Evolutionary conservation across 2,329 filamentous ascomycete genomes (phyloP).

Genomic region (Fusarium tricinctum): DNA sequence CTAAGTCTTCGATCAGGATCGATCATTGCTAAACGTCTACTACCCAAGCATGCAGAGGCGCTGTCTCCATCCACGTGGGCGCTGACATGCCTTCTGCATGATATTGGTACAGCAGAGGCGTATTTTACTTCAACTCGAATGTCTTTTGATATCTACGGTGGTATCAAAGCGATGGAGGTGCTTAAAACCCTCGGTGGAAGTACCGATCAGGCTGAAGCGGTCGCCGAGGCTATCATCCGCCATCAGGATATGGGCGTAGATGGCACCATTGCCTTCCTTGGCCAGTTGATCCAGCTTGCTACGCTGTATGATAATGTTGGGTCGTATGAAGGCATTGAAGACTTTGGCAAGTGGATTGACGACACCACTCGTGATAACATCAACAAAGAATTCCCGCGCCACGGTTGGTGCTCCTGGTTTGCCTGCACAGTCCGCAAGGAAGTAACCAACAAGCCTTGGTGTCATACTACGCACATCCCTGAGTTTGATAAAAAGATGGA

Average conservation of each 20-base stretch:
- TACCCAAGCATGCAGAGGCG: slow-evolving; percentile 54
- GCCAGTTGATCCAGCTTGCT: slow-evolving; percentile 18
- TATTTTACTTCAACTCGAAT: slow-evolving; percentile 17
- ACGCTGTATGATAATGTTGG: slow-evolving; percentile 74
- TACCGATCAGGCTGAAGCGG: slow-evolving; percentile 13
- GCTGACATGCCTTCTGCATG: slow-evolving; percentile 77
- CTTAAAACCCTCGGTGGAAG: slow-evolving; percentile 5
- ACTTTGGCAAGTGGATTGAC: slow-evolving; percentile 58
- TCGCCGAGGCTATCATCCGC: slow-evolving; percentile 19
- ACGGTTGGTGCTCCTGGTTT: slow-evolving; percentile 76
- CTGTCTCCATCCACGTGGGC: slow-evolving; percentile 64
- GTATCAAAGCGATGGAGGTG: slow-evolving; percentile 14
- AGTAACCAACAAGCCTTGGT: slow-evolving; percentile 76
- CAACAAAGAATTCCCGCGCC: slow-evolving; percentile 66
- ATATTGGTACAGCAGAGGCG: slow-evolving; percentile 57
- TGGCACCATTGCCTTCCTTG: slow-evolving; percentile 13
- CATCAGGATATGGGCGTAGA: slow-evolving; percentile 17
- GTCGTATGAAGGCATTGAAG: slow-evolving; percentile 62
- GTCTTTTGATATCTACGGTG: slow-evolving; percentile 21
- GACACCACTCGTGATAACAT: slow-evolving; percentile 61
- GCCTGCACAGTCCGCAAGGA: slow-evolving; percentile 71
- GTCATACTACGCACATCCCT: slow-evolving; percentile 73
- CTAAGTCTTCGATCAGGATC: slow-evolving; percentile 49
- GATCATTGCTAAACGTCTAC: slow-evolving; percentile 61
- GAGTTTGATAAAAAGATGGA: slow-evolving; percentile 69